These are phyloP conservation scores for Fusarium keratoplasticum DNA, from an alignment of 2,329 filamentous ascomycete genomes.

Conservation along the genomic window DNA sequence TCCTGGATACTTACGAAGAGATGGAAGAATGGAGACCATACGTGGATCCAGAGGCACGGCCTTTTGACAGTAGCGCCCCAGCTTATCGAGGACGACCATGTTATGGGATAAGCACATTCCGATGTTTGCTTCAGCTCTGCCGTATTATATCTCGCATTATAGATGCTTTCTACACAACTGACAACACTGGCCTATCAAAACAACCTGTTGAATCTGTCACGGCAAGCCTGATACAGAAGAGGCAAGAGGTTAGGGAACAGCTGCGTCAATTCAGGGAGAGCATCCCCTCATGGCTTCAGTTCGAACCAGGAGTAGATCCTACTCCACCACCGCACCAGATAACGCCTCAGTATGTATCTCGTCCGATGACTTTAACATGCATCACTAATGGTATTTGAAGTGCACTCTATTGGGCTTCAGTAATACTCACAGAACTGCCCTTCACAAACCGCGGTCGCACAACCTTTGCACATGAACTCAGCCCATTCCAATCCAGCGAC, in stretches of 20 bases:
- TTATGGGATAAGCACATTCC: conserved; percentile 46
- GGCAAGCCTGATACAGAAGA: neutral
- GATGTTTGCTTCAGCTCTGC: conserved; percentile 56
- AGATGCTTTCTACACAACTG: neutral
- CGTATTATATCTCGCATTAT: conserved; percentile 46
- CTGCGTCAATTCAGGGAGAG: neutral
- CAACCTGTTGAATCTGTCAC: neutral
- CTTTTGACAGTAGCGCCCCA: conserved; percentile 48
- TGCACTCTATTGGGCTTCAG: neutral
- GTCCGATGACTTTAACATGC: too few species aligned
- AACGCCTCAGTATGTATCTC: neutral
- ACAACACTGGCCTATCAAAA: neutral
- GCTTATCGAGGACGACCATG: conserved; percentile 44
- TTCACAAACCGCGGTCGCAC: conserved; percentile 64
- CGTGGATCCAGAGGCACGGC: conserved; percentile 46
- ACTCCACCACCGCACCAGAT: neutral
- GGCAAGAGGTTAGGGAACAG: neutral
- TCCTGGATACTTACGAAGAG: conserved; percentile 64
- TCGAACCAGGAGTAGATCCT: neutral
- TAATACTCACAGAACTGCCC: conserved; percentile 41
- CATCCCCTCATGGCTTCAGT: neutral
- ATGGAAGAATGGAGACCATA: conserved; percentile 63
- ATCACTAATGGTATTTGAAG: neutral
- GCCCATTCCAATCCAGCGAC: conserved; percentile 56
- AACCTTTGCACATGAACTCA: conserved; percentile 54